Evolutionary conservation across 768 basidiomycete species (phyloP).

Genomic region (Amanita muscaria): DNA sequence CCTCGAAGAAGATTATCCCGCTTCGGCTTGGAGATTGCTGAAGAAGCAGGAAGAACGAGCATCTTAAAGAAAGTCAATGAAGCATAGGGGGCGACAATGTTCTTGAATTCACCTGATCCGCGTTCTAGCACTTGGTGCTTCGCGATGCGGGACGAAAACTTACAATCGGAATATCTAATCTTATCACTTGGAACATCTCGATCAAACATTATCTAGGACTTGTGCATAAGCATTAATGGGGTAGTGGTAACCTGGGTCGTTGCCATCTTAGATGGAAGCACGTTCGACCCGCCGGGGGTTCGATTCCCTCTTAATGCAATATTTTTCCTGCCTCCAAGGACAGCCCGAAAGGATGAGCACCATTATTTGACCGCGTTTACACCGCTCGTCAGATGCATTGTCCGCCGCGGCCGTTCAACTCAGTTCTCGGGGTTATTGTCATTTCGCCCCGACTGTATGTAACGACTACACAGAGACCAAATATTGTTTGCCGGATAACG

Average conservation of each 20-base stretch:
- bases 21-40: slow-evolving; percentile 64
- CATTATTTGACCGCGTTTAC: too few species aligned
- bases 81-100: background rate
- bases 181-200: too few species aligned
- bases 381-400: too few species aligned
- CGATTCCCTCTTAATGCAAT: slow-evolving; percentile 79
- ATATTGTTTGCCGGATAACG: too few species aligned
- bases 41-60: slow-evolving; percentile 74
- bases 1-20: slow-evolving; percentile 54
- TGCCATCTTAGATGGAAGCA: slow-evolving; percentile 27
- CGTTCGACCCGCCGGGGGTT: slow-evolving; percentile 80
- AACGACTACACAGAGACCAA: too few species aligned
- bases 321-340: background rate
- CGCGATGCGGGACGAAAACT: too few species aligned
- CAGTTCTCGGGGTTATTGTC: too few species aligned
- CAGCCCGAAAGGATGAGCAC: too few species aligned
- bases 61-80: slow-evolving; percentile 29
- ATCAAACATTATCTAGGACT: too few species aligned
- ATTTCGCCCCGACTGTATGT: too few species aligned
- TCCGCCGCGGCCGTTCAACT: too few species aligned
- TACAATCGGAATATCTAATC: background rate
- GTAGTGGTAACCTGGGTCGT: slow-evolving; percentile 63
- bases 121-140: background rate
- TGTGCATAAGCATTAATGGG: slow-evolving; percentile 59
- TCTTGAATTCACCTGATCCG: background rate